Evolutionary conservation across 805 yeast genomes (phyloP).

Genomic region (Kodamaea kaohsiungensis): DNA sequence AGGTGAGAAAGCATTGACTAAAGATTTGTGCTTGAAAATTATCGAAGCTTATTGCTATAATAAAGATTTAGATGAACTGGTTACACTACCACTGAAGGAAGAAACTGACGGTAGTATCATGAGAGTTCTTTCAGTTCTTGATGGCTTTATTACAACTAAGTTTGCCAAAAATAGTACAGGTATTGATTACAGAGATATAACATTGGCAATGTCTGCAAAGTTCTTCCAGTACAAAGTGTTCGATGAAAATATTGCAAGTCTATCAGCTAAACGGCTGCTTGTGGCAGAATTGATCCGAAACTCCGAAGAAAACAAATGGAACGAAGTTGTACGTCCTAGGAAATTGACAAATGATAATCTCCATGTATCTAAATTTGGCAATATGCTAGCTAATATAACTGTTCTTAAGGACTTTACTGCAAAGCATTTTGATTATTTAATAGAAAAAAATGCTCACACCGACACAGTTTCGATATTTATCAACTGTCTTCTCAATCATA

Average conservation of each 20-base stretch:
- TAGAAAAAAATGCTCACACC: background rate
- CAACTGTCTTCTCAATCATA: constrained; percentile 39
- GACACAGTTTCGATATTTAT: constrained; percentile 28
- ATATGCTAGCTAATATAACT: constrained; percentile 30
- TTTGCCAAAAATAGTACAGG: constrained; percentile 5
- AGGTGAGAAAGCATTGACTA: constrained; percentile 36
- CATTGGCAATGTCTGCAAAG: constrained; percentile 29
- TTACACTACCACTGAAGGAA: background rate
- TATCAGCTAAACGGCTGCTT: constrained; percentile 6
- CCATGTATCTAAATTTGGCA: constrained; percentile 29
- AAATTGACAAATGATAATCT: constrained; percentile 28
- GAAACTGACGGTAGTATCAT: constrained; percentile 26
- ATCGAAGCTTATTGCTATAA: constrained; percentile 36
- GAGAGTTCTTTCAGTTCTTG: constrained; percentile 33
- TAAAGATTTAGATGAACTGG: constrained; percentile 6
- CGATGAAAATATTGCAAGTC: constrained; percentile 26
- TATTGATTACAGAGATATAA: constrained; percentile 29
- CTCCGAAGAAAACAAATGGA: constrained; percentile 15
- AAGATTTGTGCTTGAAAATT: constrained; percentile 33
- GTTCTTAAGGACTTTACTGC: constrained; percentile 24
- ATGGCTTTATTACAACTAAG: constrained; percentile 22
- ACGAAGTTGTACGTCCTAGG: constrained; percentile 15
- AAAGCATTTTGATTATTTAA: constrained; percentile 25
- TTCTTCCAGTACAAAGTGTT: constrained; percentile 25
- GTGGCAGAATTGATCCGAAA: constrained; percentile 13